Percentiles rank a stretch among this genome's conserved stretches.
Evolutionary conservation across 2,329 filamentous ascomycete species (phyloP).

Genomic region (Penicillium concentricum): DNA sequence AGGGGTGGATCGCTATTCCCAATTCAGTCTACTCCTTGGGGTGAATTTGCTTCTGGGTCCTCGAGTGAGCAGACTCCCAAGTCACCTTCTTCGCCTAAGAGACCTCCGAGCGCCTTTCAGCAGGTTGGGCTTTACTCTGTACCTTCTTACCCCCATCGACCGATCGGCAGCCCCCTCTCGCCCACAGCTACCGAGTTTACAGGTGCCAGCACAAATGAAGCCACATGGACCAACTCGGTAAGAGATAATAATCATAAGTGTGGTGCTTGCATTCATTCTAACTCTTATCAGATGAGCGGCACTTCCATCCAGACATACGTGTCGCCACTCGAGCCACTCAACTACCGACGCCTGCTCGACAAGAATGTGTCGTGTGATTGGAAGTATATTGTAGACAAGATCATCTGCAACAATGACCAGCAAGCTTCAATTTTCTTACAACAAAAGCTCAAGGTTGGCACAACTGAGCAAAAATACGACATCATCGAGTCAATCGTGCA

Average conservation of each 20-base stretch:
- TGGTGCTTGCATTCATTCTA: constrained; percentile 20
- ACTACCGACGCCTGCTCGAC: constrained; percentile 92
- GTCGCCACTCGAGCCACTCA: constrained; percentile 84
- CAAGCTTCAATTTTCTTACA: constrained; percentile 98
- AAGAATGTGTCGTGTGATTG: constrained; percentile 97
- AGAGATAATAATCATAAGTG: constrained; percentile 40
- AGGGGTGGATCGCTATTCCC: constrained; percentile 36
- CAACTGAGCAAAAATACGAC: constrained; percentile 90
- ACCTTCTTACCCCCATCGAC: constrained; percentile 53
- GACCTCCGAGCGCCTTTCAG: constrained; percentile 34
- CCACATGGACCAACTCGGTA: constrained; percentile 49
- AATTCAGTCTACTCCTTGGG: constrained; percentile 35
- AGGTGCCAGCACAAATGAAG: constrained; percentile 37
- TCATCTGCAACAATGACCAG: constrained; percentile 98
- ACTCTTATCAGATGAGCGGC: constrained; percentile 32
- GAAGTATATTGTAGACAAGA: constrained; percentile 99
- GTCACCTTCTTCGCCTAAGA: constrained; percentile 27
- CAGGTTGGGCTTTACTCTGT: constrained; percentile 38
- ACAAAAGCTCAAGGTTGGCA: constrained; percentile 97
- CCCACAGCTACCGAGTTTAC: constrained; percentile 75
- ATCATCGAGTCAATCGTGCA: constrained; percentile 95
- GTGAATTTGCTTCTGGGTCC: constrained; percentile 29
- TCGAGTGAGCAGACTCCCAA: constrained; percentile 26
- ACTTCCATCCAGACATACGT: constrained; percentile 73
- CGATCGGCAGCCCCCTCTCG: constrained; percentile 65